phyloP scores from a whole-genome alignment of 139 green algal species.

The Edaphochlamys debaryana region DNA sequence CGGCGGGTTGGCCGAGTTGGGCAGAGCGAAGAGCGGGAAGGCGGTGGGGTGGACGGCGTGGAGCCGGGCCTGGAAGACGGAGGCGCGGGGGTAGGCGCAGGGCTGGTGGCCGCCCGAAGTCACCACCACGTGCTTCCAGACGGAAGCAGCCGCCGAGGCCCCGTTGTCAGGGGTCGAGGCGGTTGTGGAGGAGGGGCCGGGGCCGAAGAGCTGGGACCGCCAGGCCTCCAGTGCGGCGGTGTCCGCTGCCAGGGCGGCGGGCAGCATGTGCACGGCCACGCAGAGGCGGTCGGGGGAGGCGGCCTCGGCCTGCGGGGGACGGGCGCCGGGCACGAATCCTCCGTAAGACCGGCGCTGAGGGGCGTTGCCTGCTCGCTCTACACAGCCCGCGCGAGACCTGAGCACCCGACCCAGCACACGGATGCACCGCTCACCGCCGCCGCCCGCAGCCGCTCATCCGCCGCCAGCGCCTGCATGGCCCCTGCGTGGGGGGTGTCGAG shows the following conservation, averaged over 20 bases:
- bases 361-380: no score
- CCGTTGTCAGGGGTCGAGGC: no score
- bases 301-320: background rate
- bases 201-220: slow-evolving; percentile 31
- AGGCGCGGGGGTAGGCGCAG: slow-evolving; percentile 16
- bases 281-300: background rate
- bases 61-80: slow-evolving; percentile 70
- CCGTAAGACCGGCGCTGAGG: no score
- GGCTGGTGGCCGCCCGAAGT: background rate
- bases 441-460: background rate
- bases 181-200: no score
- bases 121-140: slow-evolving; percentile 65
- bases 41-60: slow-evolving; percentile 71
- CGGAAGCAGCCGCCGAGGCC: no score
- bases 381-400: no score
- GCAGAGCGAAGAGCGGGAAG: slow-evolving; percentile 70
- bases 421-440: slow-evolving; percentile 8
- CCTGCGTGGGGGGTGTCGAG: slow-evolving; percentile 81
- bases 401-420: no score
- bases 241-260: slow-evolving; percentile 53
- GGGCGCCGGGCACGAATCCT: background rate
- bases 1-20: slow-evolving; percentile 1
- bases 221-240: slow-evolving; percentile 51
- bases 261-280: slow-evolving; percentile 71
- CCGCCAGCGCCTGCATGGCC: slow-evolving; percentile 57